Conservation (phyloP, 2,329 filamentous ascomycete genomes). For the Stagonosporopsis vannaccii region DNA sequence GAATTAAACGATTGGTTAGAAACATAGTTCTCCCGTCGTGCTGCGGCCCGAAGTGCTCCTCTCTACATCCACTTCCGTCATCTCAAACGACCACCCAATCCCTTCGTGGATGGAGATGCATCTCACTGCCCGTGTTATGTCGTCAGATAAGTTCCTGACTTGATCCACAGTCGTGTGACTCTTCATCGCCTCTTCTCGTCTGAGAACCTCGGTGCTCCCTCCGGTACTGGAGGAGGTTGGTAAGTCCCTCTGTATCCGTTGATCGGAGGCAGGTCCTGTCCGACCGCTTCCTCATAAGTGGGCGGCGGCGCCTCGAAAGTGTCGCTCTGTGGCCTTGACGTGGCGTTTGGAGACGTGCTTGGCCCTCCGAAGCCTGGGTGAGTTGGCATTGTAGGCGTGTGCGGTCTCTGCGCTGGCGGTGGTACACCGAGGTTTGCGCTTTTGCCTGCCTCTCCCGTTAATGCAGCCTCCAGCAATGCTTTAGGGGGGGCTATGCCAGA, state of each 20-base stretch:
- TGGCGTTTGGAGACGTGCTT: constrained; percentile 19
- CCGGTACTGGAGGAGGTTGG: constrained; percentile 52
- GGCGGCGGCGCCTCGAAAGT: constrained; percentile 69
- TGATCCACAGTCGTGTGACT: constrained; percentile 13
- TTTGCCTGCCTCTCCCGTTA: constrained; percentile 33
- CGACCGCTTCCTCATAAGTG: constrained; percentile 93
- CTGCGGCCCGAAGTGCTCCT: constrained; percentile 18
- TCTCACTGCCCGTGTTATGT: neutral
- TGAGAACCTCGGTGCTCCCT: constrained; percentile 46
- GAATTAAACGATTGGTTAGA: constrained; percentile 27
- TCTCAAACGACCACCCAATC: constrained; percentile 12
- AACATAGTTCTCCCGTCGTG: constrained; percentile 18
- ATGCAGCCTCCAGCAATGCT: constrained; percentile 74
- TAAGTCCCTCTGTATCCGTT: constrained; percentile 75
- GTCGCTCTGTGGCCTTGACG: constrained; percentile 13
- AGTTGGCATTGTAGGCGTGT: constrained; percentile 36
- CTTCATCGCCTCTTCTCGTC: constrained; percentile 47
- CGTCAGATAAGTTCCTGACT: constrained; percentile 4
- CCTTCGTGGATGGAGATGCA: neutral
- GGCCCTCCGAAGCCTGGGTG: constrained; percentile 28
- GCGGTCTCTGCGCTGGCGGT: constrained; percentile 25
- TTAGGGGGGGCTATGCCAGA: constrained; percentile 86
- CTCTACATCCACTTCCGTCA: constrained; percentile 19
- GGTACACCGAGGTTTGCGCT: constrained; percentile 23
- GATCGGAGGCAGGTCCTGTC: constrained; percentile 76